Base-by-base conservation (phyloP, 768 basidiomycete genomes). In the Bullera alba region DNA sequence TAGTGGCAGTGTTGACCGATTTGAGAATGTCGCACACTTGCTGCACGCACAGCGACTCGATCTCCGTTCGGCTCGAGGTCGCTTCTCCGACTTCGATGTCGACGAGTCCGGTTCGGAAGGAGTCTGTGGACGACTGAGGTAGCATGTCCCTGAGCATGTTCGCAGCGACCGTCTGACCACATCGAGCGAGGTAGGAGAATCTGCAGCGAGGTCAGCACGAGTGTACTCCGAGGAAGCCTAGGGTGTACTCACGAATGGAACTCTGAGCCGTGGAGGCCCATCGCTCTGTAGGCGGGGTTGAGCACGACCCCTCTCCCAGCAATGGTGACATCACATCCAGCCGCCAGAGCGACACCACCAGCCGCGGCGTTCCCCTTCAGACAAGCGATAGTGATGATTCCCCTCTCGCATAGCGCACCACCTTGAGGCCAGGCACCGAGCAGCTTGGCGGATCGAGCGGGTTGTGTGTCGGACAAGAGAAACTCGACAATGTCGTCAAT, bases 401-500 rank as follows among this genome's bases (percentile, higher is more conserved):
- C 63, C 19, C 63, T 32, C 27, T 57, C 46, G 26, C 51, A 53
- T 8, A 66, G 53, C n/a, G n/a, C n/a, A n/a, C n/a, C n/a, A 5
- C 42, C 32, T 3, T 10, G 16, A 2, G 58, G 48, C 21, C 36
- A 49, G 8, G 44, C 35, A 10, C 39, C 48, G 29, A 39, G 16
- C 37, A 65, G 42, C 46, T 61, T 59, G 0, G 47, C 41, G 16
- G 67, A 65, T 44, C 54, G 36, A 22, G 58, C 50, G 2, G 51
- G 15, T 10, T 46, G 36, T 1, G 57, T 51, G 45, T 69, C 67
- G 16, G 57, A 60, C 7, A 67, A 36, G 26, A 70, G 53, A 58
- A 58, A 67, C 21, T 66, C 65, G 44, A 65, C 61, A n/a, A 70
- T 54, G 50, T 70, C 65, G 43, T 70, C 65, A 19, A 67, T 70